Base-by-base conservation (phyloP, 2,329 filamentous ascomycete species). In the Nothophoma quercina region DNA sequence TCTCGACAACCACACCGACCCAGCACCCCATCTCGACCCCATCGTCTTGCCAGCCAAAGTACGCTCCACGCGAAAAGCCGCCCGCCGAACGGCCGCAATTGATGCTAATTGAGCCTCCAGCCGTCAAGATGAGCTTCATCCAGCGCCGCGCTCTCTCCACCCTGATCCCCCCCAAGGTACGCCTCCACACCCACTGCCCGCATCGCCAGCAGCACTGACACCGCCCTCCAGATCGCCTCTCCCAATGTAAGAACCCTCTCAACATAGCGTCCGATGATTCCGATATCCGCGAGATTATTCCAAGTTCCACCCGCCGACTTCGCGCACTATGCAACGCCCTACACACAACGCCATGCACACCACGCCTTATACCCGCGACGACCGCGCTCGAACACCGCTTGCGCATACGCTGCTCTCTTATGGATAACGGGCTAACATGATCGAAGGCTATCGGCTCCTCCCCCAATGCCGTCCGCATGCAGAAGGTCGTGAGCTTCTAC, bases 121-220 rank as follows among this genome's bases (percentile, higher is more conserved):
- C 67, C 65, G 71, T 77, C 84, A 91, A 81, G 80, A 97, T 96
- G 93, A 96, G 91, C 85, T 95, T 88, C 86, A 85, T 96, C 75
- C 86, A 88, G 75, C 90, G 90, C 81, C 88, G 93, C 82, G 90
- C 86, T 85, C 89, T 97, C 76, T 98, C 95, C 77, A 96, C 96
- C 84, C 89, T 99, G 79, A 97, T 99, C 73, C 96, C 96, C 70
- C 95, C 96, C 75, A 99, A 99, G 92, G 93, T 96, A 83, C 69
- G 83, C 68, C 58, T 43, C 51, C 47, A 51, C 46, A 13, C 33
- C 51, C 34, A 44, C 54, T 46, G 55, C 54, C 48, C 36, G 41
- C 34, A 41, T 18, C 39, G 38, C 40, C 47, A 18, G 46, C 43
- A 28, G 43, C 55, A 55, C 79, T 82, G 74, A 82, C 66, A 57